These are phyloP conservation scores for Porcisia deanei DNA, from an alignment of 208 protist genomes.

Conservation along the genomic window DNA sequence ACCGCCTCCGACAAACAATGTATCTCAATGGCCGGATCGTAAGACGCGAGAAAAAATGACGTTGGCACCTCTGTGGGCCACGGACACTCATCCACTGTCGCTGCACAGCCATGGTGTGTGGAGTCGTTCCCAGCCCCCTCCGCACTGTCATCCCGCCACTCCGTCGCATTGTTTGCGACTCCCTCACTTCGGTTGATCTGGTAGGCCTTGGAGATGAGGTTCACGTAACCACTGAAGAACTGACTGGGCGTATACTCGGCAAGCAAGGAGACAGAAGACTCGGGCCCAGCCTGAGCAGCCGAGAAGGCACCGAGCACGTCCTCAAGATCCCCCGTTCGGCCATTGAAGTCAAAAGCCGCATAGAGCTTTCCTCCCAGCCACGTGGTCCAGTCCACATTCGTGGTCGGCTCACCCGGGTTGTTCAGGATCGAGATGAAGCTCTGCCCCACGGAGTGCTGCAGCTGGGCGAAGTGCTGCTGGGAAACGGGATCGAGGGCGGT, in stretches of 20 bases:
- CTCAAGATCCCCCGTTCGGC: conserved; percentile 18
- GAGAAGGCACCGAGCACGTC: conserved; percentile 26
- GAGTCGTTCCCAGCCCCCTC: background rate
- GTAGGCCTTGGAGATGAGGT: conserved; percentile 67
- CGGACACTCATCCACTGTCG: conserved; percentile 33
- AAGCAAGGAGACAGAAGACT: conserved; percentile 49
- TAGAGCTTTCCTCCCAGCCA: conserved; percentile 76
- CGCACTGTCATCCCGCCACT: conserved; percentile 23
- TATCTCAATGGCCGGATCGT: conserved; percentile 32
- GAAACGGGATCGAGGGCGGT: conserved; percentile 66
- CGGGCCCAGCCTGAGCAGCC: conserved; percentile 25
- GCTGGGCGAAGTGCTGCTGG: conserved; percentile 64
- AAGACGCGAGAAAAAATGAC: conserved; percentile 48
- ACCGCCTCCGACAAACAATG: conserved; percentile 24
- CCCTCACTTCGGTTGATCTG: conserved; percentile 62
- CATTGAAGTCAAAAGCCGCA: conserved; percentile 68
- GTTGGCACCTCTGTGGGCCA: conserved; percentile 66
- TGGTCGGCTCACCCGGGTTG: conserved; percentile 53
- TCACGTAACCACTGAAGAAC: conserved; percentile 72
- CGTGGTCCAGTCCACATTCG: conserved; percentile 45
- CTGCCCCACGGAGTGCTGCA: conserved; percentile 81
- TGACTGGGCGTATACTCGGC: conserved; percentile 38
- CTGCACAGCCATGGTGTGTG: background rate
- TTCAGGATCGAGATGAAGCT: conserved; percentile 92
- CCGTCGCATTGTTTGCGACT: conserved; percentile 25